Evolutionary conservation across 2,329 filamentous ascomycete genomes (phyloP), one percentile per base, ranked within the genome.

Genomic region (Pezicula carpinea): DNA sequence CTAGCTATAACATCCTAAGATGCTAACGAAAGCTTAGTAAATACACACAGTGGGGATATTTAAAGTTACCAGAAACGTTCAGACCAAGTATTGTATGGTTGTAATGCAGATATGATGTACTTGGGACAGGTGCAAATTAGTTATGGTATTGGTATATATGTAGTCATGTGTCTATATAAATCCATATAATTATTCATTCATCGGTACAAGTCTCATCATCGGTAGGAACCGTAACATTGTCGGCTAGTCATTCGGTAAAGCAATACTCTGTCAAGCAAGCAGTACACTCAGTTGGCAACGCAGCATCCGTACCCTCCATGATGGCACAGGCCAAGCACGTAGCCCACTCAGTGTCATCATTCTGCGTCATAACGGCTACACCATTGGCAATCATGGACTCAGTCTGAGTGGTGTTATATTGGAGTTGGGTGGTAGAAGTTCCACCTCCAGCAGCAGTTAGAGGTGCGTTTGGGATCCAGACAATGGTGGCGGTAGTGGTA

Each of bases 381-480:
- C 69, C 69, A 48, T 71, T 70, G 5, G 48, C 53, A 32, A 71
- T 62, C 52, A 70, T 66, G 1, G 49, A 60, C 8, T 58, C 53
- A 7, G 64, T 66, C 57, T 68, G 59, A 1, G 50, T 49, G 6
- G 49, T 48, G 2, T 53, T 56, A 40, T 68, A 70, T 47, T 64
- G 49, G 22, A 71, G 49, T 47, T 66, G 14, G 64, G 22, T 26
- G 11, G 50, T 53, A 17, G 43, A 68, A 5, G 59, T 48, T 32
- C 55, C 53, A 15, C 65, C 65, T 4, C 60, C 64, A 13, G 57
- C 51, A 34, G 58, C 55, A 7, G 50, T 65, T 47, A 68, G 68
- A 15, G 63, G 58, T 17, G 61, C 59, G 48, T 74, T 74, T 5
- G 70, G 71, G 34, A 74, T 48, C 68, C 14, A 69, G 69, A n/a